These are phyloP conservation scores for Canavalia ensiformis DNA, from an alignment of 306 rosid species.

Conservation along the genomic window DNA sequence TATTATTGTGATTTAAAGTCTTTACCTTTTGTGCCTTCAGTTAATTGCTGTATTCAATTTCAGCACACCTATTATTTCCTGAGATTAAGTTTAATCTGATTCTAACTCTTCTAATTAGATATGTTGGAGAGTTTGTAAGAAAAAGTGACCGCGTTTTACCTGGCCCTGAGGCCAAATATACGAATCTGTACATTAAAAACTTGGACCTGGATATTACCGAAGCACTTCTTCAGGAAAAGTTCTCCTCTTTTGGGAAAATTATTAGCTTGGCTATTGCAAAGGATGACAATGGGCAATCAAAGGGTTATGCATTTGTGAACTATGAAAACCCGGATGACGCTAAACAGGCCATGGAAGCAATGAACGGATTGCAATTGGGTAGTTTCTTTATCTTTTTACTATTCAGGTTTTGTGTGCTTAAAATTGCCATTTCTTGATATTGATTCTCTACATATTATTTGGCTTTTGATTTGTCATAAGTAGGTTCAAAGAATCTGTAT, in stretches of 20 bases:
- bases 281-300: slow-evolving; percentile 69
- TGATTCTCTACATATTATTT: not conserved
- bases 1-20: slow-evolving; percentile 23
- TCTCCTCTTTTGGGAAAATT: slow-evolving; percentile 76
- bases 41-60: slow-evolving; percentile 24
- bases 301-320: slow-evolving; percentile 86
- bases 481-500: slow-evolving; percentile 83
- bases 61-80: slow-evolving; percentile 20
- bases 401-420: slow-evolving; percentile 18
- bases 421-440: not conserved
- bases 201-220: slow-evolving; percentile 72
- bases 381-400: slow-evolving; percentile 39
- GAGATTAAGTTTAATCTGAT: slow-evolving; percentile 22
- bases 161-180: slow-evolving; percentile 68
- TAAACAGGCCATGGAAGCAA: slow-evolving; percentile 73
- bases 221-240: slow-evolving; percentile 64
- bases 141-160: slow-evolving; percentile 71
- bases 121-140: slow-evolving; percentile 76
- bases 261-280: slow-evolving; percentile 70
- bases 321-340: slow-evolving; percentile 83
- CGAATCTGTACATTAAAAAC: slow-evolving; percentile 84
- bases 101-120: slow-evolving; percentile 58
- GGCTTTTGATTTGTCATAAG: slow-evolving; percentile 36
- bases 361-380: slow-evolving; percentile 81
- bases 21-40: not conserved